A percentile compares a stretch with the other conserved stretches of the same genome.
Evolutionary conservation across 2,329 filamentous ascomycete species (phyloP).

Genomic region (Fusarium siculi): DNA sequence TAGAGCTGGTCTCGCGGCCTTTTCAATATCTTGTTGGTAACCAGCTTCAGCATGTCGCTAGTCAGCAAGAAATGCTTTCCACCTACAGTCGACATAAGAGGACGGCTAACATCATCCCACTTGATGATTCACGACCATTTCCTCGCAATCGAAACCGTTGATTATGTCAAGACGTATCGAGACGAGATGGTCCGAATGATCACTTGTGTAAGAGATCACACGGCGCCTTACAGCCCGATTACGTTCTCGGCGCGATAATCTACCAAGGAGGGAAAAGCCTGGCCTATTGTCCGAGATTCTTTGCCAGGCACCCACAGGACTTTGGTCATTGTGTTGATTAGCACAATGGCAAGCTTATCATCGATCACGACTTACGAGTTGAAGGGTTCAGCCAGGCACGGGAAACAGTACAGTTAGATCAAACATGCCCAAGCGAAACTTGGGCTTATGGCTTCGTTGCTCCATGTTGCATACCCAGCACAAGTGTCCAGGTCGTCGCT

Average conservation of each 20-base stretch:
- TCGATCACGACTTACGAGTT: slow-evolving; percentile 14
- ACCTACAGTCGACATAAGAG: background rate
- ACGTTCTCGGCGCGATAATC: background rate
- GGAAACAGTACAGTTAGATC: slow-evolving; percentile 21
- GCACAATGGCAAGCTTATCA: background rate
- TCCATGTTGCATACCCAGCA: background rate
- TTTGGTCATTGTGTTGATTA: slow-evolving; percentile 5
- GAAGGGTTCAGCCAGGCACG: background rate
- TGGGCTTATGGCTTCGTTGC: slow-evolving; percentile 1
- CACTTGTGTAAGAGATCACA: background rate
- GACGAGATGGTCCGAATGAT: background rate
- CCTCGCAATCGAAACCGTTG: background rate
- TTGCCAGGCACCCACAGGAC: background rate
- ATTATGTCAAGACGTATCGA: background rate
- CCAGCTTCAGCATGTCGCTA: slow-evolving; percentile 6
- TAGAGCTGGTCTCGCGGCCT: slow-evolving; percentile 32
- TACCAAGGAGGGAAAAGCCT: background rate
- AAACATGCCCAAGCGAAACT: background rate
- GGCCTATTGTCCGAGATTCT: background rate
- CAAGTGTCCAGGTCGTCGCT: background rate
- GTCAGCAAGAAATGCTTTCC: background rate
- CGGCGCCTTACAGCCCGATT: background rate
- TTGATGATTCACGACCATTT: slow-evolving; percentile 12
- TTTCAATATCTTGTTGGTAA: background rate
- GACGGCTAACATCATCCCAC: background rate